phyloP scores from a whole-genome alignment of 2,329 filamentous ascomycete genomes.

The Neodidymelliopsis sp. region DNA sequence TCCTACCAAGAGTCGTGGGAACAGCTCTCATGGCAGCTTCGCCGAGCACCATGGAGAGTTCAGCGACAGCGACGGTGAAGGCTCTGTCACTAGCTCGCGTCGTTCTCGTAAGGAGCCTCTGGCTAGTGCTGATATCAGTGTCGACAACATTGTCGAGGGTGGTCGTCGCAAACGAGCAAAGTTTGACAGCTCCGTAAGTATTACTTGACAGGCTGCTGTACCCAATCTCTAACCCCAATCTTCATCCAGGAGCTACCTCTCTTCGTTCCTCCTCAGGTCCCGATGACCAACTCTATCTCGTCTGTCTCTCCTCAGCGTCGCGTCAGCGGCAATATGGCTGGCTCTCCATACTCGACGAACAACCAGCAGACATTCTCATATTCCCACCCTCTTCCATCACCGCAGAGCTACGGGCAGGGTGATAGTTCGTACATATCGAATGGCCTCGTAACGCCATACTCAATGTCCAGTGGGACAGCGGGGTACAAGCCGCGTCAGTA shows the following conservation, averaged over 20 bases:
- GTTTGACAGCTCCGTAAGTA: conserved; percentile 93
- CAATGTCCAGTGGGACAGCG: conserved; percentile 40
- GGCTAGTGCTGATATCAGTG: conserved; percentile 94
- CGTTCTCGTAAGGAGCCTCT: conserved; percentile 83
- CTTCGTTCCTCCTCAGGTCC: conserved; percentile 82
- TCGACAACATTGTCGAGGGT: conserved; percentile 98
- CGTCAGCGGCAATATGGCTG: conserved; percentile 73
- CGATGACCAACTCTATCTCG: conserved; percentile 93
- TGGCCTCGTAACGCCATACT: conserved; percentile 48
- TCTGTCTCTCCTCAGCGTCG: conserved; percentile 92
- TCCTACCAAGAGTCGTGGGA: conserved; percentile 71
- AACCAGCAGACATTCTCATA: conserved; percentile 83
- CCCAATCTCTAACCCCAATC: conserved; percentile 32
- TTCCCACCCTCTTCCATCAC: conserved; percentile 79
- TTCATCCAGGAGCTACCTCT: conserved; percentile 83
- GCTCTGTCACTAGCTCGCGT: conserved; percentile 73
- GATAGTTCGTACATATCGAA: conserved; percentile 46
- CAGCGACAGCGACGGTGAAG: conserved; percentile 85
- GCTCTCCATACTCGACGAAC: conserved; percentile 76
- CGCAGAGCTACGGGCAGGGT: conserved; percentile 71
- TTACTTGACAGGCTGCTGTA: conserved; percentile 18
- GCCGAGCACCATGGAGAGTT: conserved; percentile 73
- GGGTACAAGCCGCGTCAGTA: conserved; percentile 50
- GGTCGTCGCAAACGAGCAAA: conserved; percentile 94
- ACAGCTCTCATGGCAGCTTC: conserved; percentile 64